These are phyloP conservation scores for Pseudogymnoascus sp. DNA, from an alignment of 2,329 filamentous ascomycete genomes.

Conservation along the genomic window DNA sequence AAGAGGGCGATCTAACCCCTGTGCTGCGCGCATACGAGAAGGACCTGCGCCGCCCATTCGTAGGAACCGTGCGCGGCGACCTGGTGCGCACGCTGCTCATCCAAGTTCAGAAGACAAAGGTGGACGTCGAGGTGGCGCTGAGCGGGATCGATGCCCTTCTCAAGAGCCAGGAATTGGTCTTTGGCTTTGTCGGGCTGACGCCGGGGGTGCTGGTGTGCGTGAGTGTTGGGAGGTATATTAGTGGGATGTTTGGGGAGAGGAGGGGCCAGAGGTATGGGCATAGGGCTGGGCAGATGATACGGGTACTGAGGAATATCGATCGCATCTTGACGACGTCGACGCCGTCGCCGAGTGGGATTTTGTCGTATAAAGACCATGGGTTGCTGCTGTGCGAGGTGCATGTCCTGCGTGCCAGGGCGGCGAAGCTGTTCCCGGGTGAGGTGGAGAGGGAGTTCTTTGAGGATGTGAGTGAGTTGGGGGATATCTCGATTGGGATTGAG, in stretches of 20 bases:
- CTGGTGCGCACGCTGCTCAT: constrained; percentile 85
- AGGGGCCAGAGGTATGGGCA: constrained; percentile 56
- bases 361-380: constrained; percentile 89
- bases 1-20: constrained; percentile 85
- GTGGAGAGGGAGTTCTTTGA: constrained; percentile 79
- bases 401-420: constrained; percentile 61
- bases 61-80: constrained; percentile 76
- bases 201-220: constrained; percentile 85
- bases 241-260: constrained; percentile 59
- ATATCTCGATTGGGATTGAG: constrained; percentile 66
- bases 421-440: constrained; percentile 59
- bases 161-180: constrained; percentile 93
- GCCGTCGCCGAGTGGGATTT: constrained; percentile 62
- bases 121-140: constrained; percentile 93
- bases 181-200: constrained; percentile 92
- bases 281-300: constrained; percentile 60
- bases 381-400: constrained; percentile 85
- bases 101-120: constrained; percentile 97
- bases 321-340: constrained; percentile 62
- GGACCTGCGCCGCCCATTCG: constrained; percentile 72
- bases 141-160: constrained; percentile 89
- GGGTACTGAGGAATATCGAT: constrained; percentile 80
- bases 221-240: constrained; percentile 63
- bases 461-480: constrained; percentile 77
- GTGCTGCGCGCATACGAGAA: constrained; percentile 86